These are phyloP conservation scores for Bathelium albidoporum DNA, from an alignment of 495 filamentous ascomycete species.

Conservation along the genomic window DNA sequence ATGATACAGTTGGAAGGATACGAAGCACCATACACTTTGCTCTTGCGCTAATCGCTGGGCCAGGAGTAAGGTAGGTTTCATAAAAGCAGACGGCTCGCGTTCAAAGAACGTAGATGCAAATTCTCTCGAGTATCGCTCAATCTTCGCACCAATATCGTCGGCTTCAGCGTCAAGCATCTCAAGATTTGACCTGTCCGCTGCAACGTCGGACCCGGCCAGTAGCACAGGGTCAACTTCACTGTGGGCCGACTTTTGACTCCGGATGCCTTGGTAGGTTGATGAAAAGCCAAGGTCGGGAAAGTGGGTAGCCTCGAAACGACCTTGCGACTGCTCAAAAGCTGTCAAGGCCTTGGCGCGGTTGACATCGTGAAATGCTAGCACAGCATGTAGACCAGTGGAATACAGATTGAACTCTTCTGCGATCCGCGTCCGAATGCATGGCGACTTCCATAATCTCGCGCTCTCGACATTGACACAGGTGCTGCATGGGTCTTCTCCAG, in stretches of 20 bases:
- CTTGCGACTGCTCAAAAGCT: slow-evolving; percentile 46
- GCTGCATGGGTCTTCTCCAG: slow-evolving; percentile 65
- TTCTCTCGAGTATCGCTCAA: slow-evolving; percentile 62
- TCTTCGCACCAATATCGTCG: slow-evolving; percentile 55
- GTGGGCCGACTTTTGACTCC: background rate
- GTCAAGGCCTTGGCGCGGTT: slow-evolving; percentile 48
- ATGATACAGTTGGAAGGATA: background rate
- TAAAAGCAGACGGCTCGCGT: slow-evolving; percentile 56
- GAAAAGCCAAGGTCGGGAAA: slow-evolving; percentile 31
- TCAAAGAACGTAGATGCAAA: slow-evolving; percentile 51
- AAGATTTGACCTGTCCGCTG: background rate
- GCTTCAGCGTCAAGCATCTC: slow-evolving; percentile 35
- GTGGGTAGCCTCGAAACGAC: slow-evolving; percentile 60
- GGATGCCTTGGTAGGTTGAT: background rate
- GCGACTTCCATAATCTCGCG: slow-evolving; percentile 69
- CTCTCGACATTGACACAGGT: slow-evolving; percentile 70
- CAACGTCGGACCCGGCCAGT: background rate
- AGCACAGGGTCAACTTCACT: background rate
- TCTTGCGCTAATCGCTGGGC: slow-evolving; percentile 45
- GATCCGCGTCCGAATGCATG: slow-evolving; percentile 67
- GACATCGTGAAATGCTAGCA: slow-evolving; percentile 56
- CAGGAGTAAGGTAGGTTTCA: slow-evolving; percentile 53
- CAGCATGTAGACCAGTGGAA: slow-evolving; percentile 57
- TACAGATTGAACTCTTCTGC: slow-evolving; percentile 65
- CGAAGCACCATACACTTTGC: slow-evolving; percentile 43